These are phyloP conservation scores for Toxoplasma gondii DNA, from an alignment of 169 alveolate genomes.

Conservation along the genomic window DNA sequence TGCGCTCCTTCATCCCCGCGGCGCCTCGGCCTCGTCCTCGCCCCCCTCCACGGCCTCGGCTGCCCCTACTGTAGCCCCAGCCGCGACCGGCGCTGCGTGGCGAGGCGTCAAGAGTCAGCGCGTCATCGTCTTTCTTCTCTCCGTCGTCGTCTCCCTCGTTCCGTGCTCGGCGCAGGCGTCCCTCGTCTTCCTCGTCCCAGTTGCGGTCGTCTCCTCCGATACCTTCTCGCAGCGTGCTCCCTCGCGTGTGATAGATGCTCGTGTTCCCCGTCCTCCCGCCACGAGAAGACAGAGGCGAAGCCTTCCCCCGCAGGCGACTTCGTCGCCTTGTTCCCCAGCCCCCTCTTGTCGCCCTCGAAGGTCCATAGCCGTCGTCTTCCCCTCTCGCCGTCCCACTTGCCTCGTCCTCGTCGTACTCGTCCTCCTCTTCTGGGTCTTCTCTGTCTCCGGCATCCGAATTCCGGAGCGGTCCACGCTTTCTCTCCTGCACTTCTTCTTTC, in stretches of 20 bases:
- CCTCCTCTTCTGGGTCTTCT: background rate
- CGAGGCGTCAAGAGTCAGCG: background rate
- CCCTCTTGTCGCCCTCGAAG: background rate
- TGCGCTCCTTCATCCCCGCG: background rate
- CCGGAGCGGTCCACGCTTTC: background rate
- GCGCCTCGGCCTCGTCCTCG: background rate
- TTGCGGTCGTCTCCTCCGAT: background rate
- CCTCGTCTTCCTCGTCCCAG: background rate
- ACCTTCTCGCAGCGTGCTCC: background rate
- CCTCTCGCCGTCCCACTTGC: background rate
- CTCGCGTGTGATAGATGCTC: background rate
- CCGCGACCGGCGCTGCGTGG: background rate
- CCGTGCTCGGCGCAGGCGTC: background rate
- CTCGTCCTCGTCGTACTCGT: constrained; percentile 1
- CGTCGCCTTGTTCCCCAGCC: background rate
- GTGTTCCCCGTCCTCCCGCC: background rate
- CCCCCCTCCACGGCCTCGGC: background rate
- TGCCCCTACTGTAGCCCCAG: background rate
- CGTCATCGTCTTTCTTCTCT: background rate
- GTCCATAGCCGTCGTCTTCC: background rate
- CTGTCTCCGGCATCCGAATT: background rate
- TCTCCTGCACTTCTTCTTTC: background rate
- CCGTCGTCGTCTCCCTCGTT: background rate
- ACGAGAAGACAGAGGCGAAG: background rate
- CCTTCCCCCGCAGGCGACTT: background rate